Conservation (phyloP, 805 yeast genomes). For the Jamesozyma piceae region DNA sequence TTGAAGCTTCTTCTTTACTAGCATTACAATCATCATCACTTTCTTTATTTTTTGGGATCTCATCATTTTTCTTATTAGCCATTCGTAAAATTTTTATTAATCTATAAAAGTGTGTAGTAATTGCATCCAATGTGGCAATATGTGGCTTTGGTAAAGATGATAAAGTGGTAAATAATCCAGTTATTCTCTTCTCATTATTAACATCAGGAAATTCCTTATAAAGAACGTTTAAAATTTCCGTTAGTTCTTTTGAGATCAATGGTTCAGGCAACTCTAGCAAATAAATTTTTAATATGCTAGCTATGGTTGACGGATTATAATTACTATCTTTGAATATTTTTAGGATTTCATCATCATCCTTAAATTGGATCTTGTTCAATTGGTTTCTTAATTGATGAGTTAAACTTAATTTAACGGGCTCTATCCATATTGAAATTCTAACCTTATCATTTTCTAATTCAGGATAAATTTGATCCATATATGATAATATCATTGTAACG, state of each 20-base stretch:
- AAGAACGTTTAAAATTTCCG: slow-evolving; percentile 59
- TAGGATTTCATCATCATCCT: slow-evolving; percentile 30
- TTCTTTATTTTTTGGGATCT: not conserved
- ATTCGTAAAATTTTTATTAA: slow-evolving; percentile 45
- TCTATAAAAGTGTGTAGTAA: slow-evolving; percentile 66
- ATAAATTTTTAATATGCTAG: slow-evolving; percentile 63
- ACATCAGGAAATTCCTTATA: slow-evolving; percentile 42
- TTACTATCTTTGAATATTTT: slow-evolving; percentile 25
- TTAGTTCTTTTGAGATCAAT: slow-evolving; percentile 51
- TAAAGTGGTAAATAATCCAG: slow-evolving; percentile 57
- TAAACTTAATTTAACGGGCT: slow-evolving; percentile 49
- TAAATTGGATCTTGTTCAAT: slow-evolving; percentile 33
- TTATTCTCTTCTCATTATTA: slow-evolving; percentile 34
- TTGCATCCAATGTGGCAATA: slow-evolving; percentile 70
- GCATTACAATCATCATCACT: slow-evolving; percentile 2
- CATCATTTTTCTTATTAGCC: slow-evolving; percentile 19
- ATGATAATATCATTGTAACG: slow-evolving; percentile 51
- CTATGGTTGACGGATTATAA: slow-evolving; percentile 47
- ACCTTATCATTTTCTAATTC: slow-evolving; percentile 58
- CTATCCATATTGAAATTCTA: slow-evolving; percentile 59
- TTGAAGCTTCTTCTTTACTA: not conserved
- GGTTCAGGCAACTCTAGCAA: slow-evolving; percentile 75
- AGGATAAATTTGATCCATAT: slow-evolving; percentile 65
- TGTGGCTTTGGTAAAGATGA: slow-evolving; percentile 60
- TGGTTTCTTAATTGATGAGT: slow-evolving; percentile 54